Evolutionary conservation across 257 asterid genomes (phyloP).

Genomic region (Mentha longifolia): DNA sequence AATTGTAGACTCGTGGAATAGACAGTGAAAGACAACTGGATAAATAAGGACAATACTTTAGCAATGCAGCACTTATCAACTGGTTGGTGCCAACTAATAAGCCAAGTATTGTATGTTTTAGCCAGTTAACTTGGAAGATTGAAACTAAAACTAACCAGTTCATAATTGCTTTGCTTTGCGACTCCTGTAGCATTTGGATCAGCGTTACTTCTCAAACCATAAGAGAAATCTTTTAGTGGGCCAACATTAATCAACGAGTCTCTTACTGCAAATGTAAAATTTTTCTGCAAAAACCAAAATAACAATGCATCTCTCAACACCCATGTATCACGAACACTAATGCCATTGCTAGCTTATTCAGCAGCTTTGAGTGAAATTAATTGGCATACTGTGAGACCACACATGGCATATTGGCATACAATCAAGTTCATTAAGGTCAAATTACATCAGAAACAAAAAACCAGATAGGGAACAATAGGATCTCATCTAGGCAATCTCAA

Average conservation of each 20-base stretch:
- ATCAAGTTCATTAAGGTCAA: slow-evolving; percentile 11
- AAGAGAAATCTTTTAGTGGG: slow-evolving; percentile 86
- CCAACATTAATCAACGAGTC: slow-evolving; percentile 94
- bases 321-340: slow-evolving; percentile 26
- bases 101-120: slow-evolving; percentile 25
- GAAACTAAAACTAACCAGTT: slow-evolving; percentile 70
- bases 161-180: slow-evolving; percentile 92
- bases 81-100: slow-evolving; percentile 24
- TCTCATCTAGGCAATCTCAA: slow-evolving; percentile 4
- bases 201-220: slow-evolving; percentile 86
- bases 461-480: slow-evolving; percentile 10
- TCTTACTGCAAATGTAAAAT: slow-evolving; percentile 88
- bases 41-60: slow-evolving; percentile 1
- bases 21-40: slow-evolving; percentile 17
- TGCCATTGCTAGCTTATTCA: slow-evolving; percentile 19
- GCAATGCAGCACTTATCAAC: slow-evolving; percentile 32
- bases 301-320: slow-evolving; percentile 30
- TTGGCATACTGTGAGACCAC: slow-evolving; percentile 17
- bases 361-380: slow-evolving; percentile 12
- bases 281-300: slow-evolving; percentile 60
- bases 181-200: slow-evolving; percentile 84
- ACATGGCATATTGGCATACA: slow-evolving; percentile 13
- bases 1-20: slow-evolving; percentile 17
- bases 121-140: slow-evolving; percentile 19
- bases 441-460: slow-evolving; percentile 1